These are phyloP conservation scores for Tolypocladium ophioglossoides DNA, from an alignment of 2,329 filamentous ascomycete genomes.

Conservation along the genomic window DNA sequence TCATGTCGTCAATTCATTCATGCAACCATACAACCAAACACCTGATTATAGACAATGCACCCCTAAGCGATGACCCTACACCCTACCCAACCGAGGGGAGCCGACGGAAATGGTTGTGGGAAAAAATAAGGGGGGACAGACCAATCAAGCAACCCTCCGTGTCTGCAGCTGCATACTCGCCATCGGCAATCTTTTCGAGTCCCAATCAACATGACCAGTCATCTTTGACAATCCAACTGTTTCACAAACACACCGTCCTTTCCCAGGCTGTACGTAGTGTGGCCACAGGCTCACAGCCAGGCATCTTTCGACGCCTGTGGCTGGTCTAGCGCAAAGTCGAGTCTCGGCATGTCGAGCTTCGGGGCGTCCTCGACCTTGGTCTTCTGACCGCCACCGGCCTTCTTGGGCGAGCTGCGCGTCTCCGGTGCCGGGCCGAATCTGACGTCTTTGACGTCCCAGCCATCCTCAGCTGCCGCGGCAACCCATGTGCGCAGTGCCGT, in stretches of 20 bases:
- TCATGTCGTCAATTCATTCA: conserved; percentile 29
- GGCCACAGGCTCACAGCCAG: conserved; percentile 14
- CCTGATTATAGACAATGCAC: conserved; percentile 14
- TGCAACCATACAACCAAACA: conserved; percentile 20
- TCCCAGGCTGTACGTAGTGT: not conserved
- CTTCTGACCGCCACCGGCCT: conserved; percentile 21
- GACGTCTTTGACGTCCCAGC: conserved; percentile 75
- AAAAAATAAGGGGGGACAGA: conserved; percentile 3
- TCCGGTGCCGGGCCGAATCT: conserved; percentile 53
- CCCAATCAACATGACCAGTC: not conserved
- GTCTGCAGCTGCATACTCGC: not conserved
- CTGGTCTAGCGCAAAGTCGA: conserved; percentile 36
- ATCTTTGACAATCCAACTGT: not conserved
- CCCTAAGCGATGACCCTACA: conserved; percentile 5
- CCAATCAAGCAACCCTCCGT: not conserved
- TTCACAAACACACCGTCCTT: not conserved
- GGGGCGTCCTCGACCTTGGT: conserved; percentile 46
- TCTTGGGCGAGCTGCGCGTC: conserved; percentile 19
- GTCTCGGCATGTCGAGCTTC: conserved; percentile 49
- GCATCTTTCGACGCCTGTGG: conserved; percentile 17
- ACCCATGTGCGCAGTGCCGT: conserved; percentile 86
- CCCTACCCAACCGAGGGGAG: conserved; percentile 4
- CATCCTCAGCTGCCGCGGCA: conserved; percentile 74
- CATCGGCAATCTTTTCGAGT: not conserved
- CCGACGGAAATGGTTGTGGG: conserved; percentile 2